Evolutionary conservation across 169 alveolate species (phyloP).

Genomic region (Plasmodium adleri): DNA sequence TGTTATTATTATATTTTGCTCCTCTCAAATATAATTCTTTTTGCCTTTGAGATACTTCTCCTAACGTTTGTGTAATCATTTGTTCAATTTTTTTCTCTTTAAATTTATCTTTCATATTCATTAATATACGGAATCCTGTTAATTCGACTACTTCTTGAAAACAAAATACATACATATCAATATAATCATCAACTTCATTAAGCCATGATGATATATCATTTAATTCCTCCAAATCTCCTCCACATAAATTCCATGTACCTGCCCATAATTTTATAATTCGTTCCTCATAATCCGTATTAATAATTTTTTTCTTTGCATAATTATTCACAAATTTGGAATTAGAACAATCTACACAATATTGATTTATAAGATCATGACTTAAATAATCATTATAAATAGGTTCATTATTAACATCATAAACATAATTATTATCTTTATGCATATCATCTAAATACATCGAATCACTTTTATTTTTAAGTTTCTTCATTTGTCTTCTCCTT

Average conservation of each 20-base stretch:
- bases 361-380: conserved; percentile 45
- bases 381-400: conserved; percentile 30
- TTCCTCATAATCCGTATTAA: conserved; percentile 55
- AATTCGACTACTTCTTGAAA: conserved; percentile 83
- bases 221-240: conserved; percentile 75
- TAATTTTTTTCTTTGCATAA: conserved; percentile 36
- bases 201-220: conserved; percentile 84
- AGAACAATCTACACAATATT: conserved; percentile 36
- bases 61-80: conserved; percentile 54
- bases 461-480: conserved; percentile 29
- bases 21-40: conserved; percentile 50
- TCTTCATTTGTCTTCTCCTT: conserved; percentile 5
- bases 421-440: conserved; percentile 26
- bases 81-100: conserved; percentile 73
- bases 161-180: conserved; percentile 82
- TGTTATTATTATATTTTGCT: neutral
- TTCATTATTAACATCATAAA: conserved; percentile 13
- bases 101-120: conserved; percentile 74
- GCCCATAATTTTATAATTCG: conserved; percentile 81
- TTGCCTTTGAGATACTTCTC: conserved; percentile 69
- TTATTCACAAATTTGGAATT: conserved; percentile 18
- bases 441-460: conserved; percentile 35
- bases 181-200: conserved; percentile 56
- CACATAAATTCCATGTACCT: conserved; percentile 87
- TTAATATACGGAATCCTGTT: conserved; percentile 70